Base-by-base conservation (phyloP, 805 yeast species). In the Lipomyces oligophaga region DNA sequence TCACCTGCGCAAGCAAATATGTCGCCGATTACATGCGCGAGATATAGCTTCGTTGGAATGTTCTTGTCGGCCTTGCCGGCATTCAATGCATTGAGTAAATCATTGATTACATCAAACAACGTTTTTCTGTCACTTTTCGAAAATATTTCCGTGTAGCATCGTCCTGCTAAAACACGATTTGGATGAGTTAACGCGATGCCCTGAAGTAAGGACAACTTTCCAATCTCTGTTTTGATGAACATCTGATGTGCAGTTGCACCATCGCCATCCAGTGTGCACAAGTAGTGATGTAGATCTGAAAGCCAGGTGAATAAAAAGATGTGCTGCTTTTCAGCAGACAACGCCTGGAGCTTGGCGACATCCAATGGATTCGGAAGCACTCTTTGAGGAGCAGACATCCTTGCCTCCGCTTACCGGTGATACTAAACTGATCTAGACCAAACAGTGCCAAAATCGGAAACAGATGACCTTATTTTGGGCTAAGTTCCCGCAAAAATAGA, bases 1-100 rank as follows among this genome's bases (percentile, higher is more conserved):
- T 54, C 56, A 3, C 67, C 67, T 2, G 62, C 60, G 3, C 51
- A 54, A 20, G 41, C 55, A 44, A 51, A 63, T 5, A 63, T 47
- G 21, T 49, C 54, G 4, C 63, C 64, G 16, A 63, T 40, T 5
- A 53, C 57, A 33, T 49, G 51, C n/a, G 57, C 58, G 20, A 59
- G 47, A 26, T 43, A 61, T 61, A 60, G 64, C 39, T 61, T 61
- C 16, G 55, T 30, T 18, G 59, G 64, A 11, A 57, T 41, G 37
- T 59, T 57, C 44, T 60, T 62, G 36, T 63, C 64, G 6, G 57
- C 42, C 37, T 57, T 61, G 19, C 59, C 61, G 13, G 57, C 34
- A 39, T 54, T 58, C 16, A 62, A 15, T 5, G 43, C 43, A 5
- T 42, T 46, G 15, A 61, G 33, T 8, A 55, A 38, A 28, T 54